A percentile compares a stretch with the other conserved stretches of the same genome.
Conservation (phyloP, 1,139 yeast species). For the Candida sp. region DNA sequence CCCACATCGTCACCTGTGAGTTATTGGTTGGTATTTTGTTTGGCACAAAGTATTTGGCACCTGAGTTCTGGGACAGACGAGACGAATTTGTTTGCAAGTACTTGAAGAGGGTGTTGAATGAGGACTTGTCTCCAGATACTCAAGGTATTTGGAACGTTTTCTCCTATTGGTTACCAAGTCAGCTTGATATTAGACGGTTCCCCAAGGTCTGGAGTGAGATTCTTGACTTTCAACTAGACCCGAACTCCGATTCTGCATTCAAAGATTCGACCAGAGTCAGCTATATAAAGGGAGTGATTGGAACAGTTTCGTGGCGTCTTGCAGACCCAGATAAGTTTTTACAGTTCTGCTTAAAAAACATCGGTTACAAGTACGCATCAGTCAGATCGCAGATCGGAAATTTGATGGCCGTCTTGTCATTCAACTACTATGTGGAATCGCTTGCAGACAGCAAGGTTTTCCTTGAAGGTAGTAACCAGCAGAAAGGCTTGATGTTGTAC, state of each 20-base stretch:
- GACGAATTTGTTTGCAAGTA: constrained; percentile 53
- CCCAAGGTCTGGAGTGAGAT: constrained; percentile 55
- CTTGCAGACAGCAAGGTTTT: constrained; percentile 47
- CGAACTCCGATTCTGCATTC: constrained; percentile 65
- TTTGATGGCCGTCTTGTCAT: constrained; percentile 59
- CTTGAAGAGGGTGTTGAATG: constrained; percentile 50
- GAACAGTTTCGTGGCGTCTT: constrained; percentile 62
- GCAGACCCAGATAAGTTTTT: constrained; percentile 54
- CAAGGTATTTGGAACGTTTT: constrained; percentile 78
- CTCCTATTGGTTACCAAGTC: constrained; percentile 74
- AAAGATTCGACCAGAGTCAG: constrained; percentile 67
- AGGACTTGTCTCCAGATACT: constrained; percentile 79
- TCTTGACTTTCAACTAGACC: constrained; percentile 52
- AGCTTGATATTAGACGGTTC: constrained; percentile 69
- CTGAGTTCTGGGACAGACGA: constrained; percentile 30
- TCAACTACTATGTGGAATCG: constrained; percentile 56
- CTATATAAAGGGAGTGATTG: constrained; percentile 58
- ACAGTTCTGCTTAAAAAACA: constrained; percentile 51
- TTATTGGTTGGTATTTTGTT: constrained; percentile 60
- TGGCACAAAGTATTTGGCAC: constrained; percentile 43
- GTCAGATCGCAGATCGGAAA: constrained; percentile 78
- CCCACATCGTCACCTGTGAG: constrained; percentile 68
- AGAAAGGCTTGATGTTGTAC: constrained; percentile 29
- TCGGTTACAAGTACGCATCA: constrained; percentile 70
- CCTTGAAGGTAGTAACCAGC: constrained; percentile 35